phyloP scores from a whole-genome alignment of 2,329 filamentous ascomycete species.

The Fusarium illudens region DNA sequence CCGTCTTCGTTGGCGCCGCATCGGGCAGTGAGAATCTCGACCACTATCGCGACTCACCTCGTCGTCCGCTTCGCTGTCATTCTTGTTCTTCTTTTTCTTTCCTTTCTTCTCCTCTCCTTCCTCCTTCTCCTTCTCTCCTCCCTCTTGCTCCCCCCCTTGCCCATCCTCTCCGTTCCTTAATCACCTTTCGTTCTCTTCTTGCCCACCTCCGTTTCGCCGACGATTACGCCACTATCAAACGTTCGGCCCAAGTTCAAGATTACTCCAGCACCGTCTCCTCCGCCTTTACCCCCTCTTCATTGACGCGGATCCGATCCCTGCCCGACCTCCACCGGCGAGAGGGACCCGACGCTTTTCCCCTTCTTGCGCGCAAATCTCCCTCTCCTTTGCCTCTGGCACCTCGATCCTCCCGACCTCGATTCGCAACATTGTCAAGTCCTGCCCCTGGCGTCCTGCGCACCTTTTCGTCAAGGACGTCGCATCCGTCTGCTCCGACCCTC shows the following conservation, averaged over 20 bases:
- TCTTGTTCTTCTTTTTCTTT: conserved; percentile 15
- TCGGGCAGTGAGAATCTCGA: conserved; percentile 16
- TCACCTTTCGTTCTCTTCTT: conserved; percentile 1
- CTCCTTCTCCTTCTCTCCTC: background rate
- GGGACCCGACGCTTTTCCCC: conserved; percentile 33
- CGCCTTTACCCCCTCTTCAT: conserved; percentile 30
- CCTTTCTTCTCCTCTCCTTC: conserved; percentile 1
- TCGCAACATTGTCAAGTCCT: conserved; percentile 18
- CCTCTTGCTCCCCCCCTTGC: background rate
- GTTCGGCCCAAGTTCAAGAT: conserved; percentile 17
- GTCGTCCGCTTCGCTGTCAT: conserved; percentile 8
- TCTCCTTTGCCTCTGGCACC: conserved; percentile 22
- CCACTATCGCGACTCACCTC: conserved; percentile 18
- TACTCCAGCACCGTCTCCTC: conserved; percentile 22
- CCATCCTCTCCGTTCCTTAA: background rate
- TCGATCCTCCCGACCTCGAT: conserved; percentile 19
- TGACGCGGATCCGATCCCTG: conserved; percentile 34
- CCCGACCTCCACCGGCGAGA: conserved; percentile 34
- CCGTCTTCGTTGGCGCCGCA: conserved; percentile 23
- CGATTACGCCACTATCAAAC: conserved; percentile 22
- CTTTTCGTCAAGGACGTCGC: conserved; percentile 22
- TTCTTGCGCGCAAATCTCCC: conserved; percentile 34
- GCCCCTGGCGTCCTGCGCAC: conserved; percentile 21
- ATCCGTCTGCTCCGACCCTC: conserved; percentile 11
- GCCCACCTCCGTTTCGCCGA: conserved; percentile 8